phyloP scores from a whole-genome alignment of 1,284 basidiomycete genomes.

The Apiotrichum domesticum region DNA sequence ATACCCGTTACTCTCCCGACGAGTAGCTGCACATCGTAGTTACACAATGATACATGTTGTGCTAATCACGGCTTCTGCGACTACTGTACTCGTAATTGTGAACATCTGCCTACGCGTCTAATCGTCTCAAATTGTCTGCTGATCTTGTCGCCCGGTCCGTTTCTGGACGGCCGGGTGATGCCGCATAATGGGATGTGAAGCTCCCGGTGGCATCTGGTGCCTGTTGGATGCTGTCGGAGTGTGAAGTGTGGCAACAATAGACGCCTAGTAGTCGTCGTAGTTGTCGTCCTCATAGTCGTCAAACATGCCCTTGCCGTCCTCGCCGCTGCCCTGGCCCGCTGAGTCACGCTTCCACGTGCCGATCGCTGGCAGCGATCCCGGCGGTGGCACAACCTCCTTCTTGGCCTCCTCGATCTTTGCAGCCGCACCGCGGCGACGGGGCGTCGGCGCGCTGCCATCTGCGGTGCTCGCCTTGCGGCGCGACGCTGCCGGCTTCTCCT shows the following conservation, averaged over 20 bases:
- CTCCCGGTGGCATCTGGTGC: no score
- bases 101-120: no score
- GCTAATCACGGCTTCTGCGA: not conserved
- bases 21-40: not conserved
- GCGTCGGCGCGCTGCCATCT: not conserved
- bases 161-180: no score
- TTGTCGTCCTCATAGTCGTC: conserved; percentile 45
- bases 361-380: conserved; percentile 25
- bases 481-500: conserved; percentile 30
- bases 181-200: no score
- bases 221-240: no score
- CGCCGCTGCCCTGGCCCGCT: conserved; percentile 37
- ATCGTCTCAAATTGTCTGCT: no score
- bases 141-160: no score
- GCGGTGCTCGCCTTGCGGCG: conserved; percentile 10
- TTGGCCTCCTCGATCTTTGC: conserved; percentile 9
- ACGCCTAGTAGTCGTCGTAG: conserved; percentile 31
- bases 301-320: conserved; percentile 39
- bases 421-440: conserved; percentile 1
- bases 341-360: conserved; percentile 53
- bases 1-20: not conserved
- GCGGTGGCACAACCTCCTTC: conserved; percentile 17
- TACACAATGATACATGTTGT: conserved; percentile 5
- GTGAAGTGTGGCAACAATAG: not conserved
- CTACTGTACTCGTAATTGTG: no score